phyloP scores from a whole-genome alignment of 495 filamentous ascomycete genomes.

The Clohesyomyces aquaticus region DNA sequence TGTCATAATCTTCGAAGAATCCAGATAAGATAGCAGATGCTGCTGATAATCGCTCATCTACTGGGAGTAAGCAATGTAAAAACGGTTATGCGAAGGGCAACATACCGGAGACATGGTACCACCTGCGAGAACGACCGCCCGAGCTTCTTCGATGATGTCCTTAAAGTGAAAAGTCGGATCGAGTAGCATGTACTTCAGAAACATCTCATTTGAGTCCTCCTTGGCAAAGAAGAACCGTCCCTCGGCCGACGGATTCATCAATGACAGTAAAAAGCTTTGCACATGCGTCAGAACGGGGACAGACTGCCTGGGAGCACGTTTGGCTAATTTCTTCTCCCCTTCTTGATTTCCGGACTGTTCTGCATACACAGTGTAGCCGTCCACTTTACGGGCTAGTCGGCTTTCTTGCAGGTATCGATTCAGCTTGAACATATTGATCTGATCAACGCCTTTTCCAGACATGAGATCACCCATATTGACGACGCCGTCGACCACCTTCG shows the following conservation, averaged over 20 bases:
- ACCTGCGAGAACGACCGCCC: slow-evolving; percentile 88
- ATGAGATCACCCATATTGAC: slow-evolving; percentile 72
- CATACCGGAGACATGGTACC: slow-evolving; percentile 92
- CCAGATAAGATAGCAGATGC: slow-evolving; percentile 80
- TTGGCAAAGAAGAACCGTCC: slow-evolving; percentile 82
- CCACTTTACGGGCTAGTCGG: slow-evolving; percentile 91
- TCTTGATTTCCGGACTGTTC: slow-evolving; percentile 51
- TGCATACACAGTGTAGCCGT: slow-evolving; percentile 73
- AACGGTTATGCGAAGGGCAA: not conserved
- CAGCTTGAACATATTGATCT: slow-evolving; percentile 91
- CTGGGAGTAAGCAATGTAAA: slow-evolving; percentile 17
- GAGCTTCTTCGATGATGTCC: slow-evolving; percentile 81
- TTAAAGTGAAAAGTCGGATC: slow-evolving; percentile 92
- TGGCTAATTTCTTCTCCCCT: slow-evolving; percentile 31
- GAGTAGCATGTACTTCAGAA: slow-evolving; percentile 86
- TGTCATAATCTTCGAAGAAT: slow-evolving; percentile 66
- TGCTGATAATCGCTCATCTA: slow-evolving; percentile 83
- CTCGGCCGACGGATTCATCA: slow-evolving; percentile 88
- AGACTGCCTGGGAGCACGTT: slow-evolving; percentile 43
- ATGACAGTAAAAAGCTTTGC: slow-evolving; percentile 75
- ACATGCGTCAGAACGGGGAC: slow-evolving; percentile 82
- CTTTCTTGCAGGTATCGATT: slow-evolving; percentile 86
- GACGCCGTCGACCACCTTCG: slow-evolving; percentile 60
- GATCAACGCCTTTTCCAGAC: slow-evolving; percentile 85
- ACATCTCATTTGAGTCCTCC: slow-evolving; percentile 54